These are phyloP conservation scores for Raphidocelis subcapitata DNA, from an alignment of 139 green algal species.

Conservation along the genomic window DNA sequence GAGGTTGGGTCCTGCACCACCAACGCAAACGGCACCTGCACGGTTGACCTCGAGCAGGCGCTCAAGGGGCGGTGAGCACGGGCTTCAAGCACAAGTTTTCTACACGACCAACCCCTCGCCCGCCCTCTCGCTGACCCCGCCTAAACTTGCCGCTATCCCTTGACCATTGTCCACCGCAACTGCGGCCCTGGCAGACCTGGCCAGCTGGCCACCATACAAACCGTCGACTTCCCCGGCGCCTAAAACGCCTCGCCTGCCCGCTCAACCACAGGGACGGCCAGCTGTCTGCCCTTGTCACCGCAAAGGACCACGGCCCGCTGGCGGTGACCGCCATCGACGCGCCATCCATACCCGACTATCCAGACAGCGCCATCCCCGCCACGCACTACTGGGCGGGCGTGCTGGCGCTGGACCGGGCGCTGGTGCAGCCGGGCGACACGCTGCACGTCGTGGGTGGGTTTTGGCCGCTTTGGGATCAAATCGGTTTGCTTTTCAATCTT, in stretches of 20 bases:
- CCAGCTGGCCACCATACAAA: no score
- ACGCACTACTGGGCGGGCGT: neutral
- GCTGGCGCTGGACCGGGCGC: slow-evolving; percentile 35
- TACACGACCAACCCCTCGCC: no score
- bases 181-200: no score
- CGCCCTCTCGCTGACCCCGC: no score
- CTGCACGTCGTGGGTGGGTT: slow-evolving; percentile 36
- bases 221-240: no score
- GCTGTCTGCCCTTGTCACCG: neutral
- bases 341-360: neutral
- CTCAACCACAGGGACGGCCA: neutral
- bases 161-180: no score
- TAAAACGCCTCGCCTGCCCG: no score
- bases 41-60: neutral
- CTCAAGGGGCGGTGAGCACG: neutral
- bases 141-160: no score
- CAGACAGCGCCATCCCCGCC: no score
- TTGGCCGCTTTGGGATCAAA: no score
- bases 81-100: no score
- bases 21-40: slow-evolving; percentile 7
- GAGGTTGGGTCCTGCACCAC: neutral
- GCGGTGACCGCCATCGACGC: neutral
- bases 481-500: no score
- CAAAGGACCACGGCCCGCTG: neutral
- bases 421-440: slow-evolving; percentile 35